Conservation (phyloP, 2,329 filamentous ascomycete genomes). For the Blastomyces parvus region DNA sequence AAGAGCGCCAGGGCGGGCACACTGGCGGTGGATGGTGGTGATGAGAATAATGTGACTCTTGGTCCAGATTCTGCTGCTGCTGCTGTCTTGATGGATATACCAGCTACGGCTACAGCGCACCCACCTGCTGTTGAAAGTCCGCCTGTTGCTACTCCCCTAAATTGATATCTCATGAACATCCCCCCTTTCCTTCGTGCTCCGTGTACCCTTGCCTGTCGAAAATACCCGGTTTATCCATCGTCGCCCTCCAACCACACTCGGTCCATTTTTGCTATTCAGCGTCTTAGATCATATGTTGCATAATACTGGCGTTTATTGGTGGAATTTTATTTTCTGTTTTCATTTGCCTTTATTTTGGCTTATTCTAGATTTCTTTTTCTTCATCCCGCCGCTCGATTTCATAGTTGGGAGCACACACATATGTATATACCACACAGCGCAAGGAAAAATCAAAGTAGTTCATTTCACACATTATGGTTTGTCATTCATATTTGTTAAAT, state of each 20-base stretch:
- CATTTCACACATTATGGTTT: background rate
- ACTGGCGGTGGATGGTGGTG: background rate
- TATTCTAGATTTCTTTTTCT: background rate
- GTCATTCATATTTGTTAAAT: background rate
- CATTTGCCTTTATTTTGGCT: background rate
- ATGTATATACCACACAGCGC: background rate
- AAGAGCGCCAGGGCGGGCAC: background rate
- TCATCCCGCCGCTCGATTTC: background rate
- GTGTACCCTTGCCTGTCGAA: background rate
- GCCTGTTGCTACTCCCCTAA: slow-evolving; percentile 1
- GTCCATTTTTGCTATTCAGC: background rate
- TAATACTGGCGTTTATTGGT: background rate
- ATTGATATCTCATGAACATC: background rate
- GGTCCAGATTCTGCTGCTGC: background rate
- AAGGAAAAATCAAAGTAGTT: background rate
- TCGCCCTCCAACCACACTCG: background rate
- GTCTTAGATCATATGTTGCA: slow-evolving; percentile 3
- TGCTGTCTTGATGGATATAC: background rate
- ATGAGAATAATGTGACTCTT: background rate
- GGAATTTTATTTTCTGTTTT: background rate
- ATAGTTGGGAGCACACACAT: too few relatives aligned
- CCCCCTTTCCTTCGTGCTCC: too few relatives aligned
- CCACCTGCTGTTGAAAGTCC: background rate
- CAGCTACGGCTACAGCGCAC: background rate
- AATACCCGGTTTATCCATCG: background rate